Evolutionary conservation across 805 yeast genomes (phyloP), one percentile per base, ranked within the genome.

Genomic region (Starmerella vaccinii): DNA sequence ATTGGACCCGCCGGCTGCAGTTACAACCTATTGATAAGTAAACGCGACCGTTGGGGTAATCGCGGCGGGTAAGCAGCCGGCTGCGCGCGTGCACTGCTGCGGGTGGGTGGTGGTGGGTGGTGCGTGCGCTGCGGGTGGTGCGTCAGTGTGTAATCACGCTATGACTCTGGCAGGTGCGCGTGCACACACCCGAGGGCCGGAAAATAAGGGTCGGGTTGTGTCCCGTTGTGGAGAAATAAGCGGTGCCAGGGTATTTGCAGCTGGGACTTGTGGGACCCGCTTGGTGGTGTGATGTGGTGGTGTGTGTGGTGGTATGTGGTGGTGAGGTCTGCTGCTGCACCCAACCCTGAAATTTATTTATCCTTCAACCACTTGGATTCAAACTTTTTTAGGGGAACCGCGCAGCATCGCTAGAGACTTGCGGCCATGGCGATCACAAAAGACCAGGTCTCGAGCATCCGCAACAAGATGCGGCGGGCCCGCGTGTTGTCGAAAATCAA

Each of bases 381-480:
- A 8, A 37, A 37, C 5, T 34, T 34, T 34, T 34, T 34, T 32
- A 27, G 35, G 18, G n/a, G 9, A 8, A 26, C 12, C 29, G 10
- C 29, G 12, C 29, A 26, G n/a, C n/a, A n/a, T n/a, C n/a, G n/a
- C n/a, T n/a, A n/a, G n/a, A n/a, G n/a, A n/a, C n/a, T n/a, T n/a
- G 33, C 33, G 33, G 15, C 7, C 38, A 60, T 60, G 63, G 57
- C 57, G 3, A 27, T 60, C 2, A 44, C 61, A 2, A 60, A 60
- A 38, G 63, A 59, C 21, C 58, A 58, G 34, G 60, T 60, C 27
- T 49, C 56, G 23, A 71, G 71, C 51, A 79, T 87, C 51, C 80
- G 76, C 64, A 89, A 88, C 66, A 89, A 86, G 68, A 78, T 79
- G 64, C 78, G 78, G 61, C 77, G 97, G 57, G 92, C 85, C 65